Conservation (phyloP, 305 asterid genomes). For the Plantago coronopus region DNA sequence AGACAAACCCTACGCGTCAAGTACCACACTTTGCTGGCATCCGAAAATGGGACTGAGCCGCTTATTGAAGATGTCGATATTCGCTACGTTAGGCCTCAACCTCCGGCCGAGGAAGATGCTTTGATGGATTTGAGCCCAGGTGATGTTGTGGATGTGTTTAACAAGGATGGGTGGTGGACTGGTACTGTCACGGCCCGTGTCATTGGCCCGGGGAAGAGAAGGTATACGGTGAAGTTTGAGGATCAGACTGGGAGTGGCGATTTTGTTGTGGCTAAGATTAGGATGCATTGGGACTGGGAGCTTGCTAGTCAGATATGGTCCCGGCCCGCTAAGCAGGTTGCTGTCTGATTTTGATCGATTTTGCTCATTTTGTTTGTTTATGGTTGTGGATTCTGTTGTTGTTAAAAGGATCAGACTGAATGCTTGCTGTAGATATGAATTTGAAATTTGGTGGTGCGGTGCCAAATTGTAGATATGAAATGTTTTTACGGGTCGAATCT, state of each 20-base stretch:
- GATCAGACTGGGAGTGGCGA: conserved; percentile 51
- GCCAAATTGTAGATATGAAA: no score
- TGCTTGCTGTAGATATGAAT: no score
- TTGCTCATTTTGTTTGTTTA: no score
- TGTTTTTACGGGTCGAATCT: no score
- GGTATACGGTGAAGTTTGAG: conserved; percentile 40
- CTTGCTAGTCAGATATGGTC: conserved; percentile 42
- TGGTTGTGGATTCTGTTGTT: no score
- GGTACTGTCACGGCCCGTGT: conserved; percentile 34
- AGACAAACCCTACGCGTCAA: conserved; percentile 31
- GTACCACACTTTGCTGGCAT: conserved; percentile 39
- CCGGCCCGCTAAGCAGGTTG: conserved; percentile 44
- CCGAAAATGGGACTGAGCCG: conserved; percentile 32
- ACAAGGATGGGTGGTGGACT: conserved; percentile 73
- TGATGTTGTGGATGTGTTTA: conserved; percentile 60
- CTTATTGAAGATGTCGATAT: conserved; percentile 35
- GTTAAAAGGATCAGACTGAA: no score
- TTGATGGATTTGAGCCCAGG: conserved; percentile 28
- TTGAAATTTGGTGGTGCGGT: no score
- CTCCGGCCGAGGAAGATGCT: conserved; percentile 30
- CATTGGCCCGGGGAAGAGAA: conserved; percentile 28
- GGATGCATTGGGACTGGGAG: conserved; percentile 57
- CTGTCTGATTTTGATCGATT: no score
- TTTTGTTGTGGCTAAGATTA: conserved; percentile 36
- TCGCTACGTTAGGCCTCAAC: conserved; percentile 41